Percentiles rank a stretch among this genome's conserved stretches.
Conservation (phyloP, 148 eudicot species). For the Spergularia bocconei region DNA sequence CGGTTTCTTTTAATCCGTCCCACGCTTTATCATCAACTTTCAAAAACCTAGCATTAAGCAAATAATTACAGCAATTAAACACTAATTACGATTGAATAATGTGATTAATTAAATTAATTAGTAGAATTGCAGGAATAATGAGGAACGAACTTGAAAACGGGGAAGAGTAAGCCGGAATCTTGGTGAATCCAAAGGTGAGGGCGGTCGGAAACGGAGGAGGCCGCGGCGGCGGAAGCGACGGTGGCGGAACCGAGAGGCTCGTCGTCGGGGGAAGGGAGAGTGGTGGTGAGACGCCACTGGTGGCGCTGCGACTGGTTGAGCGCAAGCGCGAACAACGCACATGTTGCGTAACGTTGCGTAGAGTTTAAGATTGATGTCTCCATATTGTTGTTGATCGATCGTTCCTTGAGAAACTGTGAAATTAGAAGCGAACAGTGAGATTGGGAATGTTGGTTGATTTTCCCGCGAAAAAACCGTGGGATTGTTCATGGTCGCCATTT, state of each 20-base stretch:
- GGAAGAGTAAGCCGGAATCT: constrained; percentile 56
- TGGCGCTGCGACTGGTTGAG: constrained; percentile 61
- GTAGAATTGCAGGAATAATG: too few species aligned
- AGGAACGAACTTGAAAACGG: constrained; percentile 43
- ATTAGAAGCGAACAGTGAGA: neutral
- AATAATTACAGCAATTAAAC: neutral
- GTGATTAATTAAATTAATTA: too few species aligned
- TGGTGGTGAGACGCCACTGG: constrained; percentile 50
- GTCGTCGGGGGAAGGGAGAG: constrained; percentile 23
- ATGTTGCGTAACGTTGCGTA: constrained; percentile 63
- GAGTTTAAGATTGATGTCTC: constrained; percentile 43
- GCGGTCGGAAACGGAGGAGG: constrained; percentile 39
- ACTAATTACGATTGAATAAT: too few species aligned
- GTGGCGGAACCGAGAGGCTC: constrained; percentile 28
- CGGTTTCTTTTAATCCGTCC: constrained; percentile 71
- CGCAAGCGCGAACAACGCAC: constrained; percentile 61
- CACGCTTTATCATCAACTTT: constrained; percentile 55
- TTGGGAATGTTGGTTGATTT: neutral
- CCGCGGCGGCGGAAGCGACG: constrained; percentile 24
- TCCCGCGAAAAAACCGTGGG: neutral
- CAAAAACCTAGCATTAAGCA: constrained; percentile 37
- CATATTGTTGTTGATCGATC: constrained; percentile 10
- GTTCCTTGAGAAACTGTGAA: neutral
- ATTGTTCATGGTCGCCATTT: neutral
- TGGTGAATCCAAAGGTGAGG: constrained; percentile 55